Percentiles rank a stretch among this genome's conserved stretches.
These are phyloP conservation scores for Gentiana dahurica DNA, from an alignment of 257 asterid species.

Conservation along the genomic window DNA sequence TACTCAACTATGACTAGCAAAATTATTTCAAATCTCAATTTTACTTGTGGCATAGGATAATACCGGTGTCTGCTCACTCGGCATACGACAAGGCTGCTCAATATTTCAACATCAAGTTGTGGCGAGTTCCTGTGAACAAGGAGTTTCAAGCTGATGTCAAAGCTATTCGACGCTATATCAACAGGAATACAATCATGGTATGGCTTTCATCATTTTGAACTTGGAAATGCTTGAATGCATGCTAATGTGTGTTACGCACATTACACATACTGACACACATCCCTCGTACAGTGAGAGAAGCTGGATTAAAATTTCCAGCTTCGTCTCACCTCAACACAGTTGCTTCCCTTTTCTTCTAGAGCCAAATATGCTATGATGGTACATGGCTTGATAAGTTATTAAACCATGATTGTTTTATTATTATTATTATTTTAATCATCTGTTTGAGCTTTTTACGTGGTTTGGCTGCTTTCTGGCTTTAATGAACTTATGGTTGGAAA, in stretches of 20 bases:
- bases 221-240: neutral
- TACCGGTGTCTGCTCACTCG: constrained; percentile 97
- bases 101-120: constrained; percentile 84
- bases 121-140: constrained; percentile 84
- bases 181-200: constrained; percentile 83
- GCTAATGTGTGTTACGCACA: neutral
- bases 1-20: neutral
- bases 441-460: too few relatives aligned
- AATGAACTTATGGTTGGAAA: neutral
- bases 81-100: constrained; percentile 99
- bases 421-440: too few relatives aligned
- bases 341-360: too few relatives aligned
- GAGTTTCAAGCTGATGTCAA: constrained; percentile 79
- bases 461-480: constrained; percentile 1
- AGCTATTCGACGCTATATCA: constrained; percentile 57
- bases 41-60: constrained; percentile 52
- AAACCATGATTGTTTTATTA: too few relatives aligned
- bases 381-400: too few relatives aligned
- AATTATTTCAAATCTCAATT: constrained; percentile 16
- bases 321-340: too few relatives aligned
- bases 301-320: too few relatives aligned
- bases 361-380: too few relatives aligned
- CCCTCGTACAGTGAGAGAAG: too few relatives aligned
- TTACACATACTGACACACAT: too few relatives aligned
- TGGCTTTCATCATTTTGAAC: constrained; percentile 9